Evolutionary conservation across 176 grass and related monocot genomes (phyloP), one percentile per base, ranked within the genome.

Genomic region (Eragrostis curvula): DNA sequence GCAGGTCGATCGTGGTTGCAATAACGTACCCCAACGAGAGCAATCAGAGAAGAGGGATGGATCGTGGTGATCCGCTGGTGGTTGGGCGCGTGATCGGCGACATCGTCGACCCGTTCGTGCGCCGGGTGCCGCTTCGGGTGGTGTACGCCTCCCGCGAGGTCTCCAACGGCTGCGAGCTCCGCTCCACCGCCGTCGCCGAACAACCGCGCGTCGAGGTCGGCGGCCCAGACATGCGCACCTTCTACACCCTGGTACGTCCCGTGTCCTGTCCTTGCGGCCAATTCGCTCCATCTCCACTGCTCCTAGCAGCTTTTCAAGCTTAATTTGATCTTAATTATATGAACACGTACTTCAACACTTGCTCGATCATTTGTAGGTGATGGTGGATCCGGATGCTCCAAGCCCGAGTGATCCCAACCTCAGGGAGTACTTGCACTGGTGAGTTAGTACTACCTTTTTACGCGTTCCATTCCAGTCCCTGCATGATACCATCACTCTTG

Each of bases 31-130:
- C 3, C 47, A 3, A 49, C 3, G 2, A 14, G 47, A 6, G 59
- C 57, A 9, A 12, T 9, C n/a, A 7, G 20, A 13, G 57, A 12
- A 15, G 9, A 5, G 2, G 7, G 0, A 79, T 85, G 86, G 63
- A 73, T 36, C 81, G 93, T 2, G 70, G 66, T 14, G 88, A 93
- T 21, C 84, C 90, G 71, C 84, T 96, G 85, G 88, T 85, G 75
- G 66, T 93, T 67, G 94, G 88, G 29, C 78, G 90, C 50, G 88
- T 96, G 23, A 77, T 96, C 58, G 94, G 88, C 18, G 94, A 96
- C 87, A 83, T 96, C 39, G 83, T 96, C 32, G 93, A 93, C 68
- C 83, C 75, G 14, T 96, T 96, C 85, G 69, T 66, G 49, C 81
- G 47, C 58, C 84, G 55, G 39, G 85, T 93, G 78, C 32, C 71